Percentiles rank a stretch among this genome's conserved stretches.
phyloP scores from a whole-genome alignment of 1,284 basidiomycete genomes.

The Heterobasidion occidentale region DNA sequence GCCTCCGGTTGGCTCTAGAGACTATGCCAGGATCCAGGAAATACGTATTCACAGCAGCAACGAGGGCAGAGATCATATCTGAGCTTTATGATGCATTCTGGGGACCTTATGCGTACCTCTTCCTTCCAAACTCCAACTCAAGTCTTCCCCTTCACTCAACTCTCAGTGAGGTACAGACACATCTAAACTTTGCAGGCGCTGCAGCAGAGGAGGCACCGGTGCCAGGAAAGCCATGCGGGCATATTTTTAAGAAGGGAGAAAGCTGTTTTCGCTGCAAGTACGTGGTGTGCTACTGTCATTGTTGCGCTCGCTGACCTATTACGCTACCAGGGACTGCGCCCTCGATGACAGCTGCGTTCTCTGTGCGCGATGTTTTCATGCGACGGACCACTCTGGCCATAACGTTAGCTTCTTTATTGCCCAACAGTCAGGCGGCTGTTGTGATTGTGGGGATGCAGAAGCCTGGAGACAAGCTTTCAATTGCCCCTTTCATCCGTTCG shows the following conservation, averaged over 20 bases:
- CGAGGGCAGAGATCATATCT: conserved; percentile 68
- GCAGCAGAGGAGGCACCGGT: conserved; percentile 48
- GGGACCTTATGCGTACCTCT: conserved; percentile 62
- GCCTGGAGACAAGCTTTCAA: conserved; percentile 68
- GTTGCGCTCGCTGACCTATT: neutral
- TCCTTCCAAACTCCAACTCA: conserved; percentile 55
- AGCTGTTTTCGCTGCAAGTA: conserved; percentile 89
- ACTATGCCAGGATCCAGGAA: conserved; percentile 72
- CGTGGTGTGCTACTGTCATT: conserved; percentile 24
- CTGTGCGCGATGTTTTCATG: conserved; percentile 82
- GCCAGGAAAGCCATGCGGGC: conserved; percentile 63
- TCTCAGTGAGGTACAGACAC: conserved; percentile 60
- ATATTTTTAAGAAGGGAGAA: conserved; percentile 79
- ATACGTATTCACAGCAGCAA: conserved; percentile 63
- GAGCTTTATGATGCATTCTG: conserved; percentile 76
- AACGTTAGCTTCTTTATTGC: conserved; percentile 89
- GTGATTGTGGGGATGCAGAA: conserved; percentile 87
- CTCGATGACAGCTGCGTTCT: conserved; percentile 85
- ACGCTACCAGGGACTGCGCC: conserved; percentile 68
- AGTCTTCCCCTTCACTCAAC: conserved; percentile 52
- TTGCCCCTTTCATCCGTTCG: conserved; percentile 64
- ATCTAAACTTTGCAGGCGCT: conserved; percentile 44
- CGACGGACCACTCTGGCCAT: conserved; percentile 77
- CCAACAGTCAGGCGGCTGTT: conserved; percentile 85
- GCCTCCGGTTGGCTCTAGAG: conserved; percentile 66